Base-by-base conservation (phyloP, 257 asterid species). In the Solanum tarijense region DNA sequence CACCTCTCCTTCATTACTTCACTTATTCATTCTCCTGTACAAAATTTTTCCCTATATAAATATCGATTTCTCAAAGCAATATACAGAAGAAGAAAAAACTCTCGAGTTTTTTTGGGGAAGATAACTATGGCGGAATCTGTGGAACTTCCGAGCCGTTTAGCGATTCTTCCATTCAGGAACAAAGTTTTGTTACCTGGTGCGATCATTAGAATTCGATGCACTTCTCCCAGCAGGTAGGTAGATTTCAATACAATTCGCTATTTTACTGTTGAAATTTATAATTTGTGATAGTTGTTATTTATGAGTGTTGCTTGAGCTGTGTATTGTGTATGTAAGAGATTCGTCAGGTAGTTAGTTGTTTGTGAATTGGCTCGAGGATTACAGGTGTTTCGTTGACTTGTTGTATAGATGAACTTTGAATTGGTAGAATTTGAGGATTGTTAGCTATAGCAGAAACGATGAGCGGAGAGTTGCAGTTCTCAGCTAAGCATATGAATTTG, bases 121-220 rank as follows among this genome's bases (percentile, higher is more conserved):
- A 27, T 12, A 68, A 82, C 11, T 32, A 96, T 97, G 99, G 97
- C 96, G 92, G 99, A 97, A 88, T 93, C 94, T 91, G 96, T 96
- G 83, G 99, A 97, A 92, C 93, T 97, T 76, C 99, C 99, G 82
- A 90, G 92, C 88, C 96, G 99, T 86, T 93, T 97, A 84, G 99
- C 99, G 35, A 96, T 97, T 91, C 95, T 97, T 34, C 99, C 99
- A 3, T 97, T 97, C 85, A 93, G 98, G 86, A 97, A 97, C 93
- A 96, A 97, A 85, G 99, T 97, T 13, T 90, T 97, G 88, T 93
- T 97, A 83, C 99, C 99, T 36, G 99, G 99, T 88, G 99, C 99
- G 21, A 95, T 97, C 31, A 96, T 97, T 90, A 96, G 99, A 78
- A 96, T 97, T 89, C 96, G 99, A 41, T 97, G 99, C 92, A 97